phyloP scores from a whole-genome alignment of 2,329 filamentous ascomycete species.

The Calonectria naviculata region DNA sequence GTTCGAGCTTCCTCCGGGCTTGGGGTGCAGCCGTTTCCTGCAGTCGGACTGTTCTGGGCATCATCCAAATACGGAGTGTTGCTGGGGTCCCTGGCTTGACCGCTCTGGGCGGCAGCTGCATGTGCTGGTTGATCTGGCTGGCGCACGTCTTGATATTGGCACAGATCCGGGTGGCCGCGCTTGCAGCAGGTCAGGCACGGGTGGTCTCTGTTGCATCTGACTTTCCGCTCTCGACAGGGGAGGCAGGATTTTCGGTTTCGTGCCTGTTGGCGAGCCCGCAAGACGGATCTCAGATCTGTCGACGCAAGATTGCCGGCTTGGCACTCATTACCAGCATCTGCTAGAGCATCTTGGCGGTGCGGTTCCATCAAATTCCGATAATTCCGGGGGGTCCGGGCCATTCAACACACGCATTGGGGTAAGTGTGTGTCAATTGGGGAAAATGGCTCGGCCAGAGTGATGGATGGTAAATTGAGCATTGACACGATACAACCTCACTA shows the following conservation, averaged over 20 bases:
- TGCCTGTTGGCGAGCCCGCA: conserved; percentile 3
- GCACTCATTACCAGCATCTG: background rate
- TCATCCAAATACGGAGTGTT: background rate
- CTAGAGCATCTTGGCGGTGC: conserved; percentile 51
- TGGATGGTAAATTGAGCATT: background rate
- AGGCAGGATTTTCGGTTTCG: conserved; percentile 15
- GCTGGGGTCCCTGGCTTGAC: background rate
- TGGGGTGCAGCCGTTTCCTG: background rate
- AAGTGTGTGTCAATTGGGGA: background rate
- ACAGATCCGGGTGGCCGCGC: conserved; percentile 18
- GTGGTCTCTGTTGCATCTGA: conserved; percentile 8
- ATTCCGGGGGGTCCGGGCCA: background rate
- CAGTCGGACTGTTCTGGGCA: background rate
- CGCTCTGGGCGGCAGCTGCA: background rate
- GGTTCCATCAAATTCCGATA: background rate
- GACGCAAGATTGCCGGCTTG: background rate
- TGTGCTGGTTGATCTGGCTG: background rate
- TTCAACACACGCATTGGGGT: background rate
- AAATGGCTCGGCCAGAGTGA: background rate
- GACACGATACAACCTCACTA: conserved; percentile 1
- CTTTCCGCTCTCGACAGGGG: conserved; percentile 13
- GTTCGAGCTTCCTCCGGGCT: background rate
- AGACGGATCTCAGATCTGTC: background rate
- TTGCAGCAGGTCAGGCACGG: conserved; percentile 15
- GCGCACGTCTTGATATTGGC: conserved; percentile 1